Evolutionary conservation across 345 rosid species (phyloP).

Genomic region (Aegle marmelos): DNA sequence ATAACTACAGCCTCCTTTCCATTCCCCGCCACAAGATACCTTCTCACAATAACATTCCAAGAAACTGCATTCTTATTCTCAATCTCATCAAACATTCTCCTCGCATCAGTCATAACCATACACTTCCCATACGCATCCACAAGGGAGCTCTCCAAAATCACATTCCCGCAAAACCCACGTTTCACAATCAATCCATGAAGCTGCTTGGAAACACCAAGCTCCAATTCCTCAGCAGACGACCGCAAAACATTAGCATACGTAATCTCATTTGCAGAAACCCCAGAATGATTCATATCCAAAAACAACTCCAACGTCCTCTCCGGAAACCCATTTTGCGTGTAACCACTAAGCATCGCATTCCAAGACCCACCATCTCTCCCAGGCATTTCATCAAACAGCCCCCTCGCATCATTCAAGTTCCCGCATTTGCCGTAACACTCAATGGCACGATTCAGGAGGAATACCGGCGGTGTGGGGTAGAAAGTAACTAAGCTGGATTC

Average conservation of each 20-base stretch:
- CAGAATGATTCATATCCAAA: slow-evolving; percentile 46
- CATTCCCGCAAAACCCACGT: slow-evolving; percentile 52
- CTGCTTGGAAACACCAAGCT: slow-evolving; percentile 44
- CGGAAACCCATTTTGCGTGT: slow-evolving; percentile 31
- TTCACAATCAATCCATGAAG: slow-evolving; percentile 60
- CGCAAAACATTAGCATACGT: slow-evolving; percentile 55
- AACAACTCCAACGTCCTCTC: slow-evolving; percentile 46
- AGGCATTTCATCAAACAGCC: slow-evolving; percentile 83
- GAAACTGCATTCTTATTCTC: slow-evolving; percentile 59
- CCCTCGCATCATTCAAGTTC: slow-evolving; percentile 53
- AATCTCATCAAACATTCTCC: slow-evolving; percentile 74
- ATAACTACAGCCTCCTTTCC: slow-evolving; percentile 52
- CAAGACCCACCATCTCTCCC: slow-evolving; percentile 89
- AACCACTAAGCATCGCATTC: slow-evolving; percentile 76
- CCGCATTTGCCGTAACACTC: slow-evolving; percentile 63
- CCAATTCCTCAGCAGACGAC: slow-evolving; percentile 48
- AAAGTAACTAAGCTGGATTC: slow-evolving; percentile 60
- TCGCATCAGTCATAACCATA: slow-evolving; percentile 52
- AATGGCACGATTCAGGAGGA: slow-evolving; percentile 65
- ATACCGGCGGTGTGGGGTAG: slow-evolving; percentile 49
- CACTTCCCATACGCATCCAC: slow-evolving; percentile 88
- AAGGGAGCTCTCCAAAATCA: slow-evolving; percentile 68
- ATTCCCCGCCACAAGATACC: slow-evolving; percentile 70
- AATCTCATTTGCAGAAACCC: slow-evolving; percentile 51
- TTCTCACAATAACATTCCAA: slow-evolving; percentile 84